A percentile compares a stretch with the other conserved stretches of the same genome.
Evolutionary conservation across 495 filamentous ascomycete genomes (phyloP).

Genomic region (Pyronema omphalodes): DNA sequence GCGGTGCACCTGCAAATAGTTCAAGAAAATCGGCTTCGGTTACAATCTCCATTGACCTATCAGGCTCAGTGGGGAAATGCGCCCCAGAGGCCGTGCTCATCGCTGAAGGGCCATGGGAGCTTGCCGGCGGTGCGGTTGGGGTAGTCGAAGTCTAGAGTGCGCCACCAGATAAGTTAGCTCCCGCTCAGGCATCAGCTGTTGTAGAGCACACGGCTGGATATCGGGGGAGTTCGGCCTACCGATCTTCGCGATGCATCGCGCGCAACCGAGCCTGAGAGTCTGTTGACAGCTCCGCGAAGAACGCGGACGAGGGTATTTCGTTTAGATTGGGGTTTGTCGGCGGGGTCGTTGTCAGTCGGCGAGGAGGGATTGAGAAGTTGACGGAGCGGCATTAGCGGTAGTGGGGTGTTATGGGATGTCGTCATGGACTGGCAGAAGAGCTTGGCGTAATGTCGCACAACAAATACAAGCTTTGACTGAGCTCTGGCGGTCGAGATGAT

Average conservation of each 20-base stretch:
- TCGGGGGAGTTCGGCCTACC: neutral
- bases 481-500: neutral
- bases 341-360: neutral
- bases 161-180: neutral
- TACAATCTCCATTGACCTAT: neutral
- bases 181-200: neutral
- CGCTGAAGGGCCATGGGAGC: neutral
- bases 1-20: conserved; percentile 16
- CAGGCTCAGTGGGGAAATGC: neutral
- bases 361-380: neutral
- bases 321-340: neutral
- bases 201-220: neutral
- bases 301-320: conserved; percentile 1
- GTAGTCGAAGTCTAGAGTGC: neutral
- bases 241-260: neutral
- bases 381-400: conserved; percentile 1
- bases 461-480: neutral
- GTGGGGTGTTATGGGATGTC: neutral
- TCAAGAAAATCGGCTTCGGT: conserved; percentile 6
- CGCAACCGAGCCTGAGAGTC: neutral
- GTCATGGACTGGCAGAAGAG: neutral
- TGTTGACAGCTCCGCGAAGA: neutral
- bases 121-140: neutral
- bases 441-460: neutral
- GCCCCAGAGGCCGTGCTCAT: neutral